phyloP scores from a whole-genome alignment of 192 early-diverging fungal species.

The Dispira simplex region DNA sequence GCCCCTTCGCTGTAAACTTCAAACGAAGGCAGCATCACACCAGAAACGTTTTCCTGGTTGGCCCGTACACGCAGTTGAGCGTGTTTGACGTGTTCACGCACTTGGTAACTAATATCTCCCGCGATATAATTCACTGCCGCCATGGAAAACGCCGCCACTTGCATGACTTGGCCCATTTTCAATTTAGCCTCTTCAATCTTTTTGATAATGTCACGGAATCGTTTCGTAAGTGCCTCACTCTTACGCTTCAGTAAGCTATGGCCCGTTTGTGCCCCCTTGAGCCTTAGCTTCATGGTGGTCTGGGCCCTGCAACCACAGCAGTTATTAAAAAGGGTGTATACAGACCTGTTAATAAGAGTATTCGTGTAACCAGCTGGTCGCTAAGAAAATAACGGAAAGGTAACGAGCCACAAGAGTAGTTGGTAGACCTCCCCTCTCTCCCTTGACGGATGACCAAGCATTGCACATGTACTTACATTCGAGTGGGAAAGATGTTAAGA shows the following conservation, averaged over 20 bases:
- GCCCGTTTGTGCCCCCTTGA: slow-evolving; percentile 96
- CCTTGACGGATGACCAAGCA: neutral
- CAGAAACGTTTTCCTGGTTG: slow-evolving; percentile 95
- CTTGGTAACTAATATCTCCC: slow-evolving; percentile 95
- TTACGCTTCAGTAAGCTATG: slow-evolving; percentile 97
- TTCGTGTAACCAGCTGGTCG: too few species aligned
- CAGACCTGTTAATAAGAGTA: too few species aligned
- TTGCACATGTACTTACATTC: slow-evolving; percentile 49
- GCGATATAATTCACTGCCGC: slow-evolving; percentile 95
- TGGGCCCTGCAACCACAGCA: slow-evolving; percentile 50
- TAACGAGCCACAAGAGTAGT: too few species aligned
- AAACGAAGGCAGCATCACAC: slow-evolving; percentile 87
- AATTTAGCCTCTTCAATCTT: slow-evolving; percentile 98
- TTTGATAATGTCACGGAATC: slow-evolving; percentile 85
- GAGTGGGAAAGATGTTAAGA: slow-evolving; percentile 87
- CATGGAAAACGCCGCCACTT: slow-evolving; percentile 92
- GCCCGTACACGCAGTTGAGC: slow-evolving; percentile 86
- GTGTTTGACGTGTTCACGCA: slow-evolving; percentile 84
- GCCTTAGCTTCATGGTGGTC: slow-evolving; percentile 85
- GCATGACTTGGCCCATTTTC: slow-evolving; percentile 99
- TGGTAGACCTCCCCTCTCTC: too few species aligned
- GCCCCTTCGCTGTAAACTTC: slow-evolving; percentile 70
- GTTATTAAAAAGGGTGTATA: too few species aligned
- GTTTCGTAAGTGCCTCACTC: slow-evolving; percentile 86
- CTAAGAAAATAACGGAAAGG: too few species aligned